Evolutionary conservation across 2,329 filamentous ascomycete species (phyloP).

Genomic region (Diaporthe caulivora): DNA sequence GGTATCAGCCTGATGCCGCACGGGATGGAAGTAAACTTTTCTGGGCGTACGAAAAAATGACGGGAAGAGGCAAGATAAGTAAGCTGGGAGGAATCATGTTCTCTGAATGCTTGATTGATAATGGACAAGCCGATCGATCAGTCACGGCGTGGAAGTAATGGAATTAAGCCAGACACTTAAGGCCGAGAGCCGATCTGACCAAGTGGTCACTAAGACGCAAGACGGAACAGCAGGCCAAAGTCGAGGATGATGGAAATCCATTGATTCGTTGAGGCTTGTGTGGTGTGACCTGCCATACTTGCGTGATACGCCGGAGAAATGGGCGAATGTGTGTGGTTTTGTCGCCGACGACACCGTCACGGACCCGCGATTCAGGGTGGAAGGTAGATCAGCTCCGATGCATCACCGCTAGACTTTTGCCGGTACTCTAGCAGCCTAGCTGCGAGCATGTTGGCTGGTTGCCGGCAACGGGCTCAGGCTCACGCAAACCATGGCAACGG

Average conservation of each 20-base stretch:
- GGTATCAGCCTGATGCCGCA: background rate
- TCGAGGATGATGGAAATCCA: background rate
- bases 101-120: background rate
- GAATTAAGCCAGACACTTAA: background rate
- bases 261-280: background rate
- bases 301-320: background rate
- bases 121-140: background rate
- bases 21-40: background rate
- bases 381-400: constrained; percentile 5
- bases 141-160: background rate
- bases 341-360: background rate
- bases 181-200: background rate
- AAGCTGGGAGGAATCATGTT: background rate
- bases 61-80: background rate
- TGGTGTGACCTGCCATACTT: background rate
- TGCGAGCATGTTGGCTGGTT: constrained; percentile 3
- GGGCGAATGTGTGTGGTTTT: background rate
- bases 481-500: background rate
- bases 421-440: constrained; percentile 13
- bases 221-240: background rate
- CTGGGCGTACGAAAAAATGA: too few relatives aligned
- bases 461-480: constrained; percentile 9
- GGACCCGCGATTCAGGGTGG: constrained; percentile 6
- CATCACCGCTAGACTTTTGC: constrained; percentile 1
- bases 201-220: background rate